Evolutionary conservation across 768 basidiomycete species (phyloP), one percentile per base, ranked within the genome.

Genomic region (Amanita subjunquillea): DNA sequence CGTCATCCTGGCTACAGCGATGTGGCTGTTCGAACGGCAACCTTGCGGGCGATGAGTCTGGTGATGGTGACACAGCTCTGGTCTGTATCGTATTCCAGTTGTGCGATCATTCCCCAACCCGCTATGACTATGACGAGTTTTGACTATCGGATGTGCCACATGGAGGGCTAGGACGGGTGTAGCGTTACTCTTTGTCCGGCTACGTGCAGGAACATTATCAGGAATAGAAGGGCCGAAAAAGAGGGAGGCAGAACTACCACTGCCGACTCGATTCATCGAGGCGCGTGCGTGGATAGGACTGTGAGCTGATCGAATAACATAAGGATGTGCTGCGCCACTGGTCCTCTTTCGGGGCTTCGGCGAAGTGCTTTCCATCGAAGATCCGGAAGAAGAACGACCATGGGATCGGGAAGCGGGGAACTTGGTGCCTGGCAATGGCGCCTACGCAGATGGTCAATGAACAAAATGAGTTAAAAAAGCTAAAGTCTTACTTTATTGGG

Each of bases 181-280:
- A 45, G 58, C 51, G 40, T 63, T 67, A 44, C 71, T 65, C 22
- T 68, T 62, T 34, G 69, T 68, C 27, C 54, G 36, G 23, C 48
- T 48, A 9, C 65, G 60, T 32, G 59, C 55, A 53, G 56, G 58
- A 36, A 57, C 58, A 44, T 56, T 57, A 20, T 58, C 22, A 15
- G 70, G 65, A 54, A 82, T 80, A 38, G 73, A 54, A 39, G 81
- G 80, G 4, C 83, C 85, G 60, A 87, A 87, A 64, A 87, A 86
- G 9, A 84, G 65, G 0, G 83, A 80, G 15, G 82, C 83, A n/a
- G 72, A 65, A 29, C 52, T 53, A 29, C 46, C 52, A 15, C 52
- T 46, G 22, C 37, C n/a, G 22, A 53, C 17, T 48, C 44, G 52
- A 38, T 43, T 45, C 37, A 46, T 41, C 8, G 25, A 10, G 2